Evolutionary conservation across 306 rosid genomes (phyloP), one percentile per base, ranked within the genome.

Genomic region (Vachellia collinsii): DNA sequence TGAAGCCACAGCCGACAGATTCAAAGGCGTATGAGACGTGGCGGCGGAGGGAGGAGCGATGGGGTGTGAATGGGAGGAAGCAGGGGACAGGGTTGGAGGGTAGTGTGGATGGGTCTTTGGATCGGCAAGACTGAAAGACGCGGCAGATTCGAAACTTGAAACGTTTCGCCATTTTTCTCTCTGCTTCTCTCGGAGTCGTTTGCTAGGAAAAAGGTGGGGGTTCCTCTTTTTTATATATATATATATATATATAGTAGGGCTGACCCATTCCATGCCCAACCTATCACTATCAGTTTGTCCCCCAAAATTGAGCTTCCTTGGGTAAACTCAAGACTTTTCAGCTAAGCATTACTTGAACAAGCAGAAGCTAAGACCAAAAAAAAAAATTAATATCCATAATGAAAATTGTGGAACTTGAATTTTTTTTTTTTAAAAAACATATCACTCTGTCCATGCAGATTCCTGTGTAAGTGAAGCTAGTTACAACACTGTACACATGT

Each of bases 121-220:
- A 88, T 62, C 92, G 80, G 82, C 90, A 91, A 5, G 92, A 85
- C 3, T 86, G 87, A 86, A 90, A 85, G 47, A 89, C 84, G 11
- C 83, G 73, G 51, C 84, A 83, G 47, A 91, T 69, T 43, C 90
- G 77, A 44, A 88, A 82, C 66, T 72, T 87, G 85, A 90, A 78
- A 47, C 88, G 86, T 41, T 84, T 88, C 17, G 75, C 88, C 92
- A 89, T 91, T 70, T 72, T 5, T 42, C n/a, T 22, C 43, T n/a
- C 42, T 2, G 11, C 17, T 62, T 62, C 65, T 58, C 0, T 22
- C 5, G 8, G 41, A 63, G 6, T 48, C 8, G 39, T 70, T 20
- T 70, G 38, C 56, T 23, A 14, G 9, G 22, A 8, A 70, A 34
- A 61, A 42, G 13, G 23, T 23, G 22, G 47, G 59, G 70, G 19